Evolutionary conservation across 2,329 filamentous ascomycete genomes (phyloP).

Genomic region (Paecilomyces sp.): DNA sequence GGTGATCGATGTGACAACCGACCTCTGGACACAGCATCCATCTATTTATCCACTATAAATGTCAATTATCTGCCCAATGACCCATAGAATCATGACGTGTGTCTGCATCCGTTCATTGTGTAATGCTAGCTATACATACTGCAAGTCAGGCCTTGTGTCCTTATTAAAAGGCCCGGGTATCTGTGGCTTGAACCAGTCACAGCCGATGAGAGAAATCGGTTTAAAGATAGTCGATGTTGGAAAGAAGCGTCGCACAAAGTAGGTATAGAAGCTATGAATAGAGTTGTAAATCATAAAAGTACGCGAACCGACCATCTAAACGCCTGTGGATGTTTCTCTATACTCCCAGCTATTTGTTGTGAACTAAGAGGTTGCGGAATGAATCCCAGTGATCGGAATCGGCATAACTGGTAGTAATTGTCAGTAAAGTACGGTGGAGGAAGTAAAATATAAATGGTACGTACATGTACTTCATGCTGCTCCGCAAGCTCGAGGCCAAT

Average conservation of each 20-base stretch:
- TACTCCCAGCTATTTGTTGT: slow-evolving; percentile 56
- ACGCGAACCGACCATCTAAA: slow-evolving; percentile 1
- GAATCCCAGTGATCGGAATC: slow-evolving; percentile 88
- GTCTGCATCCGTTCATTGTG: neutral
- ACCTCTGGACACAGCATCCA: neutral
- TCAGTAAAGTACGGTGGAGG: neutral
- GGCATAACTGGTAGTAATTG: slow-evolving; percentile 47
- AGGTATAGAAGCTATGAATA: neutral
- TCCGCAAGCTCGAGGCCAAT: slow-evolving; percentile 82
- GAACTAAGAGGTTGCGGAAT: slow-evolving; percentile 73
- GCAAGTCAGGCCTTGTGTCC: neutral
- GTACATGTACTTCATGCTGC: slow-evolving; percentile 97
- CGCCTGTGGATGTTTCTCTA: neutral
- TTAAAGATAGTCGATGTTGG: neutral
- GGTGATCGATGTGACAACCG: too few relatives aligned
- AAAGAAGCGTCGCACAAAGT: neutral
- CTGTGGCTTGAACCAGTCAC: neutral
- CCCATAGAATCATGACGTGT: neutral
- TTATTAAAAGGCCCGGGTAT: neutral
- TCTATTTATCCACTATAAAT: neutral
- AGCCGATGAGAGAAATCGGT: neutral
- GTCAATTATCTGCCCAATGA: neutral
- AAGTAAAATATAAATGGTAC: slow-evolving; percentile 20
- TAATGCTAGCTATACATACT: neutral
- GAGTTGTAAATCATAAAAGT: neutral